Conservation (phyloP, 805 yeast species). For the Monosporozyma aerobia region DNA sequence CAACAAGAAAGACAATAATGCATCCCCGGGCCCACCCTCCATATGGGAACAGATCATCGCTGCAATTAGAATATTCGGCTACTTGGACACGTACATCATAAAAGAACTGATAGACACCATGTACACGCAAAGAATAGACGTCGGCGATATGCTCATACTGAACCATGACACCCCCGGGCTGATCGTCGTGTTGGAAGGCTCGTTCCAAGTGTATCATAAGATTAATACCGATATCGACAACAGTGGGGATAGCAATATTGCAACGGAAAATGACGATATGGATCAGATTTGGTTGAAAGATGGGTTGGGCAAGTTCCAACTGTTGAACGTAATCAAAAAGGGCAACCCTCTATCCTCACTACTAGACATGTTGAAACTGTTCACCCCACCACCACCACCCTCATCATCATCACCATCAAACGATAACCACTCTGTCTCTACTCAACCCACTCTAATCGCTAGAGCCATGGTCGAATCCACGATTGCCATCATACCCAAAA, state of each 20-base stretch:
- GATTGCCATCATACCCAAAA: constrained; percentile 83
- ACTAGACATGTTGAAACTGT: constrained; percentile 67
- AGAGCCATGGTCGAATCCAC: constrained; percentile 70
- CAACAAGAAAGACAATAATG: no score
- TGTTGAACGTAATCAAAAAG: constrained; percentile 69
- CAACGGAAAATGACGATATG: constrained; percentile 1
- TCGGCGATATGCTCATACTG: constrained; percentile 65
- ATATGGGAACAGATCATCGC: constrained; percentile 82
- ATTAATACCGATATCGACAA: constrained; percentile 28
- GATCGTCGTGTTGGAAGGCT: constrained; percentile 87
- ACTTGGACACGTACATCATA: constrained; percentile 80
- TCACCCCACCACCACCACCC: constrained; percentile 32
- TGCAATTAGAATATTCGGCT: constrained; percentile 91
- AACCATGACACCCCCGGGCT: constrained; percentile 69
- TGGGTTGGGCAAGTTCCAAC: constrained; percentile 44
- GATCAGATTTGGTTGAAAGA: constrained; percentile 19
- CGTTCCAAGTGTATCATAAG: constrained; percentile 66
- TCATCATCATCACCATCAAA: no score
- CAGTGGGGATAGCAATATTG: background rate
- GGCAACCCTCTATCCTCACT: constrained; percentile 83
- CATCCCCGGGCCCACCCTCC: no score
- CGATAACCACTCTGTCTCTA: background rate
- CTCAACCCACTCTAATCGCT: constrained; percentile 46
- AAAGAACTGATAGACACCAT: constrained; percentile 86
- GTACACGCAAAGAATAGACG: constrained; percentile 75